Percentiles rank a stretch among this genome's conserved stretches.
Evolutionary conservation across 352 stramenopile species (phyloP).

Genomic region (Phytophthora cactorum): DNA sequence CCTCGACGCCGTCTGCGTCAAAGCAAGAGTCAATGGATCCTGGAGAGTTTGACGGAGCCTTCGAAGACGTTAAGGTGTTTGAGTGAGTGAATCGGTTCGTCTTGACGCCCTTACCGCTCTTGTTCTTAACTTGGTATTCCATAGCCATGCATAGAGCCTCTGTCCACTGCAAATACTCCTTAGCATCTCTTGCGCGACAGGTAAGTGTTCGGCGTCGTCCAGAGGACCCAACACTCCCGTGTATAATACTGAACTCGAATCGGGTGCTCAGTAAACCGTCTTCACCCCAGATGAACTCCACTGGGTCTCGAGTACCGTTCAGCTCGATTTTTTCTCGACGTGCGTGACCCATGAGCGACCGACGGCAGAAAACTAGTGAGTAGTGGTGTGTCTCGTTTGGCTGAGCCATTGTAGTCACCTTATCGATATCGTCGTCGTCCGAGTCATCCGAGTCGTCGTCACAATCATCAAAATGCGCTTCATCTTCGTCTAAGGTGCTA

Average conservation of each 20-base stretch:
- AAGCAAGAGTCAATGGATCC: constrained; percentile 22
- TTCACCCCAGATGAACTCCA: constrained; percentile 32
- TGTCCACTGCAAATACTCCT: constrained; percentile 44
- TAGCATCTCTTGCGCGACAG: constrained; percentile 35
- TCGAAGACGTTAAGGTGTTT: constrained; percentile 25
- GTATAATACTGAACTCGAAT: constrained; percentile 44
- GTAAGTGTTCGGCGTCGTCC: constrained; percentile 28
- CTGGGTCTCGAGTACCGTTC: constrained; percentile 19
- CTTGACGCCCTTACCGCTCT: constrained; percentile 8
- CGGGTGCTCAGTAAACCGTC: constrained; percentile 34
- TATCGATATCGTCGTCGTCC: constrained; percentile 29
- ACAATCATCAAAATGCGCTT: constrained; percentile 31
- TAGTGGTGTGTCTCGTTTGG: constrained; percentile 36
- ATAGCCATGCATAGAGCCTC: constrained; percentile 27
- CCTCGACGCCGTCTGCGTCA: constrained; percentile 17
- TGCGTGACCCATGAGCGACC: constrained; percentile 35
- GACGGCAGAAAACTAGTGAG: constrained; percentile 38
- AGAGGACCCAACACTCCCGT: constrained; percentile 17
- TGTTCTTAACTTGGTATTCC: constrained; percentile 27
- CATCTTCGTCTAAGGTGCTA: constrained; percentile 25
- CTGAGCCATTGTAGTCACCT: constrained; percentile 33
- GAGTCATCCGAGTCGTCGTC: constrained; percentile 34
- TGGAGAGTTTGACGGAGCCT: constrained; percentile 23
- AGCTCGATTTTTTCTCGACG: constrained; percentile 39
- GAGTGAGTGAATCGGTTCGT: constrained; percentile 19